phyloP scores from a whole-genome alignment of 2,329 filamentous ascomycete genomes.

The Colletotrichum chrysophilum region DNA sequence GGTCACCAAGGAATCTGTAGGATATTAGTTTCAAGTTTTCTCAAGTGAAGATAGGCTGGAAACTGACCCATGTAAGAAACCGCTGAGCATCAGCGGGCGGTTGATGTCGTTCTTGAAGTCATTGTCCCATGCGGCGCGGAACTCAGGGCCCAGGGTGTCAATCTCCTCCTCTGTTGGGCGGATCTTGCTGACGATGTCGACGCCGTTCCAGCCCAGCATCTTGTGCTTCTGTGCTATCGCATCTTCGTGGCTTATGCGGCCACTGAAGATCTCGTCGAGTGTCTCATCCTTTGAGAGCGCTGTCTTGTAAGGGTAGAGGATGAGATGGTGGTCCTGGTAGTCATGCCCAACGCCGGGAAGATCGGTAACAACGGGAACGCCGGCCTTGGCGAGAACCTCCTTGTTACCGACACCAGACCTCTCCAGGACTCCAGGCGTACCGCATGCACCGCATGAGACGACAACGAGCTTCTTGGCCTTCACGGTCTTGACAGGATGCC shows the following conservation, averaged over 20 bases:
- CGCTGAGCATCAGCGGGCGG: conserved; percentile 28
- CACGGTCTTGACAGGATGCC: conserved; percentile 16
- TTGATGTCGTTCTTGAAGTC: conserved; percentile 45
- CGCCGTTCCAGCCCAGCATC: conserved; percentile 59
- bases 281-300: conserved; percentile 51
- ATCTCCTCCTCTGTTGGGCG: conserved; percentile 58
- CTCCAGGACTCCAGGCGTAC: conserved; percentile 53
- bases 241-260: conserved; percentile 22
- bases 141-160: conserved; percentile 52
- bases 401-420: conserved; percentile 55
- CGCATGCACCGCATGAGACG: conserved; percentile 45
- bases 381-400: conserved; percentile 22
- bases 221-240: conserved; percentile 27
- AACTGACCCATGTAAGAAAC: conserved; percentile 24
- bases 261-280: conserved; percentile 31
- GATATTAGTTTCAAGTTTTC: background rate
- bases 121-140: conserved; percentile 53
- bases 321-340: conserved; percentile 58
- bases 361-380: conserved; percentile 23
- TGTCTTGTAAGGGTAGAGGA: conserved; percentile 55
- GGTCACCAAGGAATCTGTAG: conserved; percentile 33
- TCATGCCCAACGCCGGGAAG: conserved; percentile 27
- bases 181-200: conserved; percentile 59
- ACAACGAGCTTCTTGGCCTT: conserved; percentile 53
- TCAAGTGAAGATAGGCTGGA: background rate